These are phyloP conservation scores for Pezicula neosporulosa DNA, from an alignment of 2,329 filamentous ascomycete genomes.

Conservation along the genomic window DNA sequence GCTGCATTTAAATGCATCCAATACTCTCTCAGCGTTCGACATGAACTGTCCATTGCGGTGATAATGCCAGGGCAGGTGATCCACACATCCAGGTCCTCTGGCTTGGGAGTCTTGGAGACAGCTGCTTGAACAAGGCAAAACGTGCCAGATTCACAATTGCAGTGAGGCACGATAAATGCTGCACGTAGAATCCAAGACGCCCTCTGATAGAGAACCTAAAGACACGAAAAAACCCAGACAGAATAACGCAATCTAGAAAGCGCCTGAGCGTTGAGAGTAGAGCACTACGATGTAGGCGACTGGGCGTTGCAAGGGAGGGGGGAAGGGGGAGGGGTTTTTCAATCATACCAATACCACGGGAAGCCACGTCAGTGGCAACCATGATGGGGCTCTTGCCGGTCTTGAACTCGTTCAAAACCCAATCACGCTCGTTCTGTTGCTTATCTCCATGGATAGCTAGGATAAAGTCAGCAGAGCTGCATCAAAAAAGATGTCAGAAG, in stretches of 20 bases:
- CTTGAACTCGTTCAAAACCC: constrained; percentile 99
- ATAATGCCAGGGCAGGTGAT: constrained; percentile 47
- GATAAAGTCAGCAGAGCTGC: constrained; percentile 39
- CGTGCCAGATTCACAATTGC: constrained; percentile 73
- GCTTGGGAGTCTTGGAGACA: constrained; percentile 65
- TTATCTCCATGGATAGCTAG: constrained; percentile 97
- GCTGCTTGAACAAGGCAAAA: constrained; percentile 81
- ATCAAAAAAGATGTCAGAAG: constrained; percentile 41
- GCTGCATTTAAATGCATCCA: constrained; percentile 32
- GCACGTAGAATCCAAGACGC: constrained; percentile 84
- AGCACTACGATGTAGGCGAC: constrained; percentile 65
- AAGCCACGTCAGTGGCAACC: constrained; percentile 99
- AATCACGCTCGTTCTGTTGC: constrained; percentile 98
- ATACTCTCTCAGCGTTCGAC: constrained; percentile 35
- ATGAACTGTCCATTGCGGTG: constrained; percentile 35
- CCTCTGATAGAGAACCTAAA: constrained; percentile 77
- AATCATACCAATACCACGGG: constrained; percentile 99
- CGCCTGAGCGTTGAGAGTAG: constrained; percentile 89
- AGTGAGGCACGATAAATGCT: constrained; percentile 65
- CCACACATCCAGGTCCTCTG: constrained; percentile 56
- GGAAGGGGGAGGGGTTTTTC: constrained; percentile 47
- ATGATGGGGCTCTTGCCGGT: constrained; percentile 99
- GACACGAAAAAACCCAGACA: constrained; percentile 84
- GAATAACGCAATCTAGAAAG: constrained; percentile 84
- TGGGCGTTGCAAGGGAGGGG: constrained; percentile 48